Base-by-base conservation (phyloP, 2,329 filamentous ascomycete species). In the Sarocladium brachiariae region DNA sequence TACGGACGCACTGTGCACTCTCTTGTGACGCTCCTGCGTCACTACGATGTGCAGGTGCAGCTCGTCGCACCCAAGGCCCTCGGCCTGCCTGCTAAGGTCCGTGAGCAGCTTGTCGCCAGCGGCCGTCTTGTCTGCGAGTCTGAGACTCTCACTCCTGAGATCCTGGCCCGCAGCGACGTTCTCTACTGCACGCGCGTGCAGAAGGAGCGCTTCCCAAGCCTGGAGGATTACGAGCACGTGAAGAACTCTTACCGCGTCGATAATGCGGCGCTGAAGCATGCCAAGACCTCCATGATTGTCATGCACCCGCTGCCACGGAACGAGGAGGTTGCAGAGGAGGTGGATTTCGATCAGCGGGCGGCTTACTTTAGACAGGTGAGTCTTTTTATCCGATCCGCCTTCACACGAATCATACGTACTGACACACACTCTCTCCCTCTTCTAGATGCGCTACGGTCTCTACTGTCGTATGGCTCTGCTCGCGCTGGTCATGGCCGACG, bases 361-460 rank as follows among this genome's bases (percentile, higher is more conserved):
- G 92, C 93, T 51, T 99, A 99, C 75, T 99, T 99, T 73, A 84
- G 93, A 87, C 93, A 99, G 87, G 92, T 96, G 73, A 83, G 87
- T 79, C 23, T 11, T 31, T 16, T n/a, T n/a, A n/a, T n/a, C n/a
- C n/a, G n/a, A n/a, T n/a, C n/a, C n/a, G n/a, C n/a, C n/a, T n/a
- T n/a, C n/a, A n/a, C n/a, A n/a, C n/a, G n/a, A n/a, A n/a, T n/a
- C n/a, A n/a, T n/a, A n/a, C n/a, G n/a, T n/a, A n/a, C n/a, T n/a
- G n/a, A n/a, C n/a, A n/a, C n/a, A n/a, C n/a, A n/a, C n/a, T n/a
- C n/a, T n/a, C n/a, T n/a, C n/a, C n/a, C 25, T 56, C 52, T 13
- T 43, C 52, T 63, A 96, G 91, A 96, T 96, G 92, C 83, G 86
- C 72, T 96, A 97, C 72, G 93, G 93, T 61, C 81, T 99, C 61